These are phyloP conservation scores for Apiotrichum akiyoshidainum DNA, from an alignment of 1,284 basidiomycete genomes.

Conservation along the genomic window DNA sequence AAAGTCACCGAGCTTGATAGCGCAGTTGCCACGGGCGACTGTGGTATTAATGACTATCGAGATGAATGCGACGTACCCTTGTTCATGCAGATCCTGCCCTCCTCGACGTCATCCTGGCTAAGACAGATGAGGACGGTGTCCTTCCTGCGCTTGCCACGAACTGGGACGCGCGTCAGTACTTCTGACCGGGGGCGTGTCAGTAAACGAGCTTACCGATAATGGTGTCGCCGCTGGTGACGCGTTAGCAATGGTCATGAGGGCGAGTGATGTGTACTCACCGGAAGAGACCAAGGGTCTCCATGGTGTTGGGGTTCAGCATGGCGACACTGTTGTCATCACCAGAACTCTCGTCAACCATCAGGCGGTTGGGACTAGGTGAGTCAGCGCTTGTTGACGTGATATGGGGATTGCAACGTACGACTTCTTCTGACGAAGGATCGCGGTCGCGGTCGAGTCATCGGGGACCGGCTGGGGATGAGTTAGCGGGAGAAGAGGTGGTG, in stretches of 20 bases:
- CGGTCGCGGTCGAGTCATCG: slow-evolving; percentile 66
- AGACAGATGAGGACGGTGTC: slow-evolving; percentile 95
- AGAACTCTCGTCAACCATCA: slow-evolving; percentile 87
- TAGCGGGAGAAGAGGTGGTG: background rate
- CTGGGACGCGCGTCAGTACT: slow-evolving; percentile 37
- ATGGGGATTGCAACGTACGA: slow-evolving; percentile 63
- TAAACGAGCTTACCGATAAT: slow-evolving; percentile 36
- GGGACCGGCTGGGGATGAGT: slow-evolving; percentile 28
- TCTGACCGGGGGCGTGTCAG: background rate
- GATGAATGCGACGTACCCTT: slow-evolving; percentile 57
- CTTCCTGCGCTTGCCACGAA: slow-evolving; percentile 85
- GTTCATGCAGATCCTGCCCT: slow-evolving; percentile 97
- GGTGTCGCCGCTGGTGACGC: slow-evolving; percentile 36
- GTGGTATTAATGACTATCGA: slow-evolving; percentile 5
- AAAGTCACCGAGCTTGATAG: slow-evolving; percentile 95
- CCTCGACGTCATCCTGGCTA: slow-evolving; percentile 92
- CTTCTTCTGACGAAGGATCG: slow-evolving; percentile 91
- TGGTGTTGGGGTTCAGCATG: slow-evolving; percentile 90
- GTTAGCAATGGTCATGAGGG: background rate
- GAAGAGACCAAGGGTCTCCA: slow-evolving; percentile 93
- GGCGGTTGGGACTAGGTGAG: slow-evolving; percentile 74
- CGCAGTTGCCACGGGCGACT: slow-evolving; percentile 96
- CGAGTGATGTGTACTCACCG: slow-evolving; percentile 57
- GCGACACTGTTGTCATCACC: slow-evolving; percentile 88
- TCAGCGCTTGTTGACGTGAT: slow-evolving; percentile 14